phyloP scores from a whole-genome alignment of 805 yeast genomes.

The Metschnikowia baotianmanensis region DNA sequence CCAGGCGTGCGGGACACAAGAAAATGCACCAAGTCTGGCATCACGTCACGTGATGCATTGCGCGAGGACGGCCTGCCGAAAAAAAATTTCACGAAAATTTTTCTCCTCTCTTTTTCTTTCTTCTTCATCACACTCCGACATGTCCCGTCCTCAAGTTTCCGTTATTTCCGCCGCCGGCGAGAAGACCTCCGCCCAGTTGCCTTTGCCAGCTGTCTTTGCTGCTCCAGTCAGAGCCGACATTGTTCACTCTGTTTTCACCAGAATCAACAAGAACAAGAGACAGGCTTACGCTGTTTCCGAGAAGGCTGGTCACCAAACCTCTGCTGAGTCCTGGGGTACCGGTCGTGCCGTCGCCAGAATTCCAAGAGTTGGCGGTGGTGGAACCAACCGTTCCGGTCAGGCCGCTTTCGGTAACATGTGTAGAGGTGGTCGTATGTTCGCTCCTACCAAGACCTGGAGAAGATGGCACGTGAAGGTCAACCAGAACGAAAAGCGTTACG shows the following conservation, averaged over 20 bases:
- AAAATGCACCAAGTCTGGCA: background rate
- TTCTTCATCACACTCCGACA: conserved; percentile 15
- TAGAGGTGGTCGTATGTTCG: conserved; percentile 99
- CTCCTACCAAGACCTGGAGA: conserved; percentile 99
- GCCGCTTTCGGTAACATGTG: conserved; percentile 99
- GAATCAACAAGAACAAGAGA: conserved; percentile 99
- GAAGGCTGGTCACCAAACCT: conserved; percentile 99
- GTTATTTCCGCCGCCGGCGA: conserved; percentile 88
- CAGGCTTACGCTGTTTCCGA: conserved; percentile 99
- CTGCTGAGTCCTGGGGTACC: conserved; percentile 99
- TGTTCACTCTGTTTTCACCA: conserved; percentile 98
- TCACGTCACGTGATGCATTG: conserved; percentile 5
- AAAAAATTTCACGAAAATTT: background rate
- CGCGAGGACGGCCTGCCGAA: background rate
- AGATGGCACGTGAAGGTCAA: conserved; percentile 99
- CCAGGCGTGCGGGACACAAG: too few species aligned
- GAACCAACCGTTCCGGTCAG: conserved; percentile 99
- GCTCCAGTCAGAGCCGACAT: conserved; percentile 99
- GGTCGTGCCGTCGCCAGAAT: conserved; percentile 99
- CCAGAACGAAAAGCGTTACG: conserved; percentile 99
- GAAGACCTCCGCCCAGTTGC: conserved; percentile 77
- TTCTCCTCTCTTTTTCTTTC: conserved; percentile 7
- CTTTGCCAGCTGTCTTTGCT: conserved; percentile 97
- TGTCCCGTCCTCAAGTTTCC: conserved; percentile 90
- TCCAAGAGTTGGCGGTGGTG: conserved; percentile 99